Base-by-base conservation (phyloP, 2,329 filamentous ascomycete genomes). In the Cadophora malorum region DNA sequence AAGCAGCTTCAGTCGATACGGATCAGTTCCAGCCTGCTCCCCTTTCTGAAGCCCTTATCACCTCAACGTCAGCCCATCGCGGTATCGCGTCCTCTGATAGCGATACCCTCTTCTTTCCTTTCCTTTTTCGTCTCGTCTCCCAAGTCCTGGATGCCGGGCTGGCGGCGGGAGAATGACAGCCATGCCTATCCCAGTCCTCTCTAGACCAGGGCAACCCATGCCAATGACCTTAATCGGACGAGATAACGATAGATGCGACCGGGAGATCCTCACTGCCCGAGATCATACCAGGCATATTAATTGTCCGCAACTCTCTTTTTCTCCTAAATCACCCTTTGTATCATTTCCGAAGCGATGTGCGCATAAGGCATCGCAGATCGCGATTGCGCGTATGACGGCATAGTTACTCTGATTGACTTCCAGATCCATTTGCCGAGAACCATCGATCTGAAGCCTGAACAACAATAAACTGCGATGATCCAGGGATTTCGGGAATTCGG, bases 371-470 rank as follows among this genome's bases (percentile, higher is more conserved):
- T 58, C 64, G 50, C 67, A 38, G 60, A 64, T 61, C 45, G 41
- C 63, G 62, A 69, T 72, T 69, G 69, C 71, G 66, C 66, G 68
- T 74, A 72, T 72, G 72, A 74, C 70, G 66, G 63, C 67, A 70
- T 65, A 31, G 61, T 56, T 47, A 66, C 67, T 70, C 28, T 68
- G 60, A 67, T 65, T 63, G 33, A 65, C 38, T 65, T 64, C 35
- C 35, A 53, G 21, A 31, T 21, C 47, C 23, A 31, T 69, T 56
- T 64, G 35, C 65, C 59, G 59, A 56, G 65, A 47, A 14, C 38
- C 61, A 52, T 56, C 55, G 45, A 49, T 49, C 45, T 49, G 45
- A 49, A 35, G 60, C 33, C 53, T 45, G 64, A 60, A 64, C 47
- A 25, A 63, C 45, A 49, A 21, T 19, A 23, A 28, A 14, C 69